Evolutionary conservation across 352 stramenopile genomes (phyloP), one percentile per base, ranked within the genome.

Genomic region (Pythium rishiriense): DNA sequence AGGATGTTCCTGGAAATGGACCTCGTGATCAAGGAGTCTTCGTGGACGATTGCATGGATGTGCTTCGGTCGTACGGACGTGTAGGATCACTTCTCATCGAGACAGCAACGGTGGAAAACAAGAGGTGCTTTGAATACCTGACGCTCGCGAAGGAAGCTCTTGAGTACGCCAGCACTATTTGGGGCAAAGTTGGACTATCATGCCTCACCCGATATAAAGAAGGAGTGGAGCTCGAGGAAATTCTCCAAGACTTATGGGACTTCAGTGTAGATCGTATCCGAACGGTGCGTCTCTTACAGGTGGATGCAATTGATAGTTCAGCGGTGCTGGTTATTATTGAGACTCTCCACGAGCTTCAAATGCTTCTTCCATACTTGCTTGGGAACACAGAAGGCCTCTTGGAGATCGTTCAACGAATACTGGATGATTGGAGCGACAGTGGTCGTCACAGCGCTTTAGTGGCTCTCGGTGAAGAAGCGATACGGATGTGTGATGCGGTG

Each of bases 181-280:
- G 85, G 85, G 72, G 70, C 41, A 68, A 78, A 10, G 81, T 94
- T 24, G 85, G 85, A 0, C 65, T 94, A 3, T 78, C 83, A 11
- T 75, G 75, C 50, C 58, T 94, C 31, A 89, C 83, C 8, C 86
- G 84, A 42, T 73, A 82, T 39, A 94, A 91, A 52, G 58, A 76
- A 37, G 75, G 70, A 8, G 51, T 89, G 11, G 85, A 94, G 51
- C 47, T 92, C 11, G 85, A 92, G 42, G 79, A 91, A 24, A 72
- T 92, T 49, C 51, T 94, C 15, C 78, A 91, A 66, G 85, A 92
- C 62, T 63, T 94, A 42, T 94, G 85, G 85, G 81, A 91, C 48
- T 89, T 90, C 46, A 83, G 73, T n/a, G 70, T 84, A n/a, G 75
- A 87, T 47, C 78, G 75, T 8, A 73, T 92, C 39, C 81, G 78